Evolutionary conservation across 768 basidiomycete genomes (phyloP), one percentile per base, ranked within the genome.

Genomic region (Psilocybe sp.): DNA sequence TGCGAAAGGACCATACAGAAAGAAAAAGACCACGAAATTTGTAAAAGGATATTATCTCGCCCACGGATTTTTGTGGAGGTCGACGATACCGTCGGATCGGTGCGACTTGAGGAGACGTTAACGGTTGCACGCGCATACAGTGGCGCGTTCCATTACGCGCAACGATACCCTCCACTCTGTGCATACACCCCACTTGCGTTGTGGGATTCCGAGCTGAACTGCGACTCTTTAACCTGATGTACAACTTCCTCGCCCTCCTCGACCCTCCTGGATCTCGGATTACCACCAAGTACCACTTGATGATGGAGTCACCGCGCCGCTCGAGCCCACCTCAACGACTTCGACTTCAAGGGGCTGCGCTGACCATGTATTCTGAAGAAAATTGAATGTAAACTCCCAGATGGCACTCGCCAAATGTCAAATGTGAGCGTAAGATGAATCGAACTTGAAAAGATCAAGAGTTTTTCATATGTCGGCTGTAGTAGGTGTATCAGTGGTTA

Each of bases 21-120:
- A 34, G 46, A 11, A 32, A 33, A 51, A n/a, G n/a, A n/a, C n/a
- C 32, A 15, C 14, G 14, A 5, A 37, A 20, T 23, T 37, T 23
- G n/a, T n/a, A 46, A 34, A 46, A 20, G 20, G 34, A 36, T 46
- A 52, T 64, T 55, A 80, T n/a, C n/a, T n/a, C 46, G 74, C 79
- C 82, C 82, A 85, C 11, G 82, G 82, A 61, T 85, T 85, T 28
- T 28, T n/a, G 60, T 78, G 73, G 40, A 79, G 72, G 37, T 69
- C 67, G 38, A 56, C 59, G n/a, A 69, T 59, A 46, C 72, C 64
- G 34, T 72, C 23, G 7, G 3, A 28, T 28, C 23, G 7, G 23
- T 28, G 23, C 23, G 23, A 71, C 34, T n/a, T 55, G 59, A 52
- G 63, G 56, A 50, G 65, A 50, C 51, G 61, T 46, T 33, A 67